Evolutionary conservation across 2,329 filamentous ascomycete genomes (phyloP).

Genomic region (Ophiostoma piceae): DNA sequence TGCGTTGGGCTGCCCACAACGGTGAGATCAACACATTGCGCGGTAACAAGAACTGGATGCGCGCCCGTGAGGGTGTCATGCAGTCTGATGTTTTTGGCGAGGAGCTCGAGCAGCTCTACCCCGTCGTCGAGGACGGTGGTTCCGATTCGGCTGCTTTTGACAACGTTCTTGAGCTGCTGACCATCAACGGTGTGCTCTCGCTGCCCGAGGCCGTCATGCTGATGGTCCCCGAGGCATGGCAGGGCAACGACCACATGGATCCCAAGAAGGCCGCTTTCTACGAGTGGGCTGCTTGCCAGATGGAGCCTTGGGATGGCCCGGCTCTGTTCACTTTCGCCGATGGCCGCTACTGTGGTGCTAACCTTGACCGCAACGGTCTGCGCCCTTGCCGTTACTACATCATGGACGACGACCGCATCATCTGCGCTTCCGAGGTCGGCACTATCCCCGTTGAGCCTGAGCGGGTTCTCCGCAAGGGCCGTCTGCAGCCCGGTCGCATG

Average conservation of each 20-base stretch:
- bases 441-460: constrained; percentile 90
- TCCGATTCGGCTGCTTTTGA: constrained; percentile 97
- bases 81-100: constrained; percentile 89
- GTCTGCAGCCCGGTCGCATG: constrained; percentile 92
- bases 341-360: constrained; percentile 93
- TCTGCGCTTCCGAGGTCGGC: constrained; percentile 94
- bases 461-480: constrained; percentile 83
- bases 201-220: constrained; percentile 96
- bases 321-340: constrained; percentile 96
- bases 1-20: constrained; percentile 96
- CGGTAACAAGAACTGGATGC: constrained; percentile 99
- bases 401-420: constrained; percentile 92
- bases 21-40: constrained; percentile 97
- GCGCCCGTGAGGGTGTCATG: constrained; percentile 90
- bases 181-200: constrained; percentile 92
- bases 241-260: constrained; percentile 87
- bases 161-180: constrained; percentile 88
- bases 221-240: constrained; percentile 97
- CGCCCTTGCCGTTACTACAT: constrained; percentile 96
- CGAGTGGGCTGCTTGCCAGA: constrained; percentile 96
- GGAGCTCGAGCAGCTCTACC: constrained; percentile 84
- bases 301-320: constrained; percentile 98
- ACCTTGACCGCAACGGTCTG: constrained; percentile 90
- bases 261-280: constrained; percentile 95
- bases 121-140: constrained; percentile 91